Evolutionary conservation across 345 rosid genomes (phyloP).

Genomic region (Euphorbia pulcherrima): DNA sequence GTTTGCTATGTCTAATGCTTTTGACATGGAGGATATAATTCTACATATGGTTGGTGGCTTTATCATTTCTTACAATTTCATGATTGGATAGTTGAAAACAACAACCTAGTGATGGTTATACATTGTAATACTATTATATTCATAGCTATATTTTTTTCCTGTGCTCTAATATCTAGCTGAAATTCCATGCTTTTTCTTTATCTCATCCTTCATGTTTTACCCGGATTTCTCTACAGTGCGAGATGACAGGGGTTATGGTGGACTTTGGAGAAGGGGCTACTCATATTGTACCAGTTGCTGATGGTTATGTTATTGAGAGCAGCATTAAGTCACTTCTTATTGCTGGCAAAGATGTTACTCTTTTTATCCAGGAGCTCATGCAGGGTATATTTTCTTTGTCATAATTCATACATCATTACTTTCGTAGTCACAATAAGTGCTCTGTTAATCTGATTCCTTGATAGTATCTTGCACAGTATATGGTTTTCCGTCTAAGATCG

Average conservation of each 20-base stretch:
- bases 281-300: conserved; percentile 94
- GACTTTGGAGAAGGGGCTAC: conserved; percentile 98
- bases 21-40: not conserved
- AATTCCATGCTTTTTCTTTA: not conserved
- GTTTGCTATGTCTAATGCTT: not conserved
- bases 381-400: conserved; percentile 57
- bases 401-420: not conserved
- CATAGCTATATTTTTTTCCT: not conserved
- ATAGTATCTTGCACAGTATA: not conserved
- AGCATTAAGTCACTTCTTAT: conserved; percentile 87
- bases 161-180: not conserved
- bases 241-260: conserved; percentile 99
- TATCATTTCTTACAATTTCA: not conserved
- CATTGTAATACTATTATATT: not conserved
- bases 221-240: conserved; percentile 61
- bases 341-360: conserved; percentile 86
- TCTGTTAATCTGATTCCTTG: not conserved
- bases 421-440: not conserved
- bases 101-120: not conserved
- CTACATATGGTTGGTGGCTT: not conserved
- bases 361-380: conserved; percentile 94
- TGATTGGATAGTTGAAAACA: not conserved
- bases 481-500: not conserved
- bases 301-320: conserved; percentile 95
- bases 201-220: conserved; percentile 39